Evolutionary conservation across 2,329 filamentous ascomycete species (phyloP).

Genomic region (Beauveria asiatica): DNA sequence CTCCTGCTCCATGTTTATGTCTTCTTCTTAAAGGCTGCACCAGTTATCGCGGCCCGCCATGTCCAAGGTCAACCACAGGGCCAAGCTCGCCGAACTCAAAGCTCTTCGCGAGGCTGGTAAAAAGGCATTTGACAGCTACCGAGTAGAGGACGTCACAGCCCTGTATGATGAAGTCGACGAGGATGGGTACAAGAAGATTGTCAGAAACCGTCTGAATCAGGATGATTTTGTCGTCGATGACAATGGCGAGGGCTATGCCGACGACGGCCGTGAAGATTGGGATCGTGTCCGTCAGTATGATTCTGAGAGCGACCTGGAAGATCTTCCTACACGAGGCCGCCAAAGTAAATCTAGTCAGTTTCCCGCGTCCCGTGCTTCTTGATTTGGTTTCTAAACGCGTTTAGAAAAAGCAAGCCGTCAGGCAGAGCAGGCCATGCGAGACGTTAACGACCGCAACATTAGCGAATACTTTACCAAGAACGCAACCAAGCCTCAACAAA

Average conservation of each 20-base stretch:
- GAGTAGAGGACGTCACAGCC: constrained; percentile 74
- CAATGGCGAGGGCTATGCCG: constrained; percentile 92
- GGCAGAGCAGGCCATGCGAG: constrained; percentile 74
- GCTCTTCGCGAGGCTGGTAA: constrained; percentile 83
- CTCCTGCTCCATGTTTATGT: background rate
- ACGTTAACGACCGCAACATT: constrained; percentile 85
- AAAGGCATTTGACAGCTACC: constrained; percentile 79
- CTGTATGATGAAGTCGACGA: constrained; percentile 97
- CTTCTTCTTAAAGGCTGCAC: background rate
- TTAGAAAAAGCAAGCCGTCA: constrained; percentile 79
- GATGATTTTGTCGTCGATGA: constrained; percentile 99
- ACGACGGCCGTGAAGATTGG: constrained; percentile 95
- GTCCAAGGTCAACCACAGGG: constrained; percentile 31
- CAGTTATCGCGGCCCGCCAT: constrained; percentile 19
- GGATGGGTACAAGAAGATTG: constrained; percentile 93
- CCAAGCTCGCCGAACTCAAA: constrained; percentile 66
- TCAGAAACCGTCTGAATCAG: constrained; percentile 77
- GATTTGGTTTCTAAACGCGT: background rate
- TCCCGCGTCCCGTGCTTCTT: background rate
- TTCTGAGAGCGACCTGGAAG: constrained; percentile 59
- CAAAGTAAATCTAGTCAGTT: constrained; percentile 43
- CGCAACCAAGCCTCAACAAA: constrained; percentile 55
- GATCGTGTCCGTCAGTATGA: constrained; percentile 61
- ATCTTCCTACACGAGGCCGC: constrained; percentile 33
- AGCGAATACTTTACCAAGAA: constrained; percentile 90